Conservation (phyloP, 148 eudicot species). For the Rhododendron vialii region DNA sequence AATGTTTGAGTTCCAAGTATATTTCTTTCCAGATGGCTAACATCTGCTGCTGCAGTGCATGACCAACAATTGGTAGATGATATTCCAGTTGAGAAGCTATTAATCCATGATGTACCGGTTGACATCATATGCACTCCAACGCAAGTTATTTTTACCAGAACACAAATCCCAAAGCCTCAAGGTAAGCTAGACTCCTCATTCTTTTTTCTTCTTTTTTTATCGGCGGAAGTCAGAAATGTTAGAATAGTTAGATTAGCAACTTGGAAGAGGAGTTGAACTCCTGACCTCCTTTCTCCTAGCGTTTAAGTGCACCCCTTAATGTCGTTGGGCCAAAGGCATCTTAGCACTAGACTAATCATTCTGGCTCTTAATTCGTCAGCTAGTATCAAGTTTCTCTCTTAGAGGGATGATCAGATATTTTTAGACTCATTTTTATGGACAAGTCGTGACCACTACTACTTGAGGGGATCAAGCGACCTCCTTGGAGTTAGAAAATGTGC, state of each 20-base stretch:
- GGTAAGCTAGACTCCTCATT: conserved; percentile 33
- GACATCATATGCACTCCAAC: conserved; percentile 96
- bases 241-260: too few relatives aligned
- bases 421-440: neutral
- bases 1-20: neutral
- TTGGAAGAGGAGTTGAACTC: too few relatives aligned
- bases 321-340: too few relatives aligned
- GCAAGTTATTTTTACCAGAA: conserved; percentile 68
- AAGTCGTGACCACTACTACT: neutral
- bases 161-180: conserved; percentile 79
- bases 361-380: neutral
- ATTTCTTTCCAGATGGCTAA: neutral
- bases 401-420: neutral
- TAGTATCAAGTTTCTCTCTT: neutral
- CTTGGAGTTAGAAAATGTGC: neutral
- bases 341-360: neutral
- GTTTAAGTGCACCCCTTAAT: too few relatives aligned
- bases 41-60: conserved; percentile 51
- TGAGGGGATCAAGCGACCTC: neutral
- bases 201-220: too few relatives aligned
- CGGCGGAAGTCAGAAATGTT: too few relatives aligned
- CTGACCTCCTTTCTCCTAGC: too few relatives aligned
- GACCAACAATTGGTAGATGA: conserved; percentile 84
- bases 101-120: conserved; percentile 88
- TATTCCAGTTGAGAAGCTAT: conserved; percentile 67